Evolutionary conservation across 306 rosid species (phyloP).

Genomic region (Argentina anserina): DNA sequence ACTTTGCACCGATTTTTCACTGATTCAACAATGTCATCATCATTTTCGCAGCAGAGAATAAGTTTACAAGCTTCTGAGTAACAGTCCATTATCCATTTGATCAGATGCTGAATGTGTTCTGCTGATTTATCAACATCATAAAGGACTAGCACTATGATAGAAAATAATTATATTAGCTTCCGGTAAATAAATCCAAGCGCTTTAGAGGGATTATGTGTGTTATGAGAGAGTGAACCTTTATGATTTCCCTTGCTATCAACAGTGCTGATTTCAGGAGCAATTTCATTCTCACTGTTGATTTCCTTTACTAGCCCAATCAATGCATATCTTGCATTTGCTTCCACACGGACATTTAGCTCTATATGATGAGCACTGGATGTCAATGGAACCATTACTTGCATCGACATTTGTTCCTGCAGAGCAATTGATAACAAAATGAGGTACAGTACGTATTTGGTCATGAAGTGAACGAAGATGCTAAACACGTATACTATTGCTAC

Average conservation of each 20-base stretch:
- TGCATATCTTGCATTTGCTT: slow-evolving; percentile 72
- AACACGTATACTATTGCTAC: not conserved
- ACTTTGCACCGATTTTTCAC: slow-evolving; percentile 56
- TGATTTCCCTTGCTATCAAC: slow-evolving; percentile 46
- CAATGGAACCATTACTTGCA: slow-evolving; percentile 63
- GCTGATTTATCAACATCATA: slow-evolving; percentile 65
- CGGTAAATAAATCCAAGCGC: slow-evolving; percentile 3
- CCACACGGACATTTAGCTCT: slow-evolving; percentile 64
- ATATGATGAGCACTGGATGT: slow-evolving; percentile 70
- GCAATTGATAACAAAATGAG: slow-evolving; percentile 10
- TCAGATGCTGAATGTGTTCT: slow-evolving; percentile 68
- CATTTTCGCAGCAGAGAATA: slow-evolving; percentile 71
- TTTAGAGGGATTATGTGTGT: slow-evolving; percentile 4
- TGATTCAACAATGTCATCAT: slow-evolving; percentile 43
- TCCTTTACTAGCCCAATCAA: slow-evolving; percentile 73
- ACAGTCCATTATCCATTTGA: slow-evolving; percentile 86
- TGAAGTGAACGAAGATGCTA: not conserved
- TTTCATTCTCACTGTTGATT: slow-evolving; percentile 55
- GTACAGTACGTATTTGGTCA: slow-evolving; percentile 1
- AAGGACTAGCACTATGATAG: slow-evolving; percentile 60
- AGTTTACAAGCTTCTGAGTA: slow-evolving; percentile 66
- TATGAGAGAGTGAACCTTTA: slow-evolving; percentile 52
- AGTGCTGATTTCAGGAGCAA: slow-evolving; percentile 61
- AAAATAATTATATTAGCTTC: slow-evolving; percentile 22
- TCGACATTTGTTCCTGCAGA: slow-evolving; percentile 65